phyloP scores from a whole-genome alignment of 192 early-diverging fungal species.

The Coemansia erecta region DNA sequence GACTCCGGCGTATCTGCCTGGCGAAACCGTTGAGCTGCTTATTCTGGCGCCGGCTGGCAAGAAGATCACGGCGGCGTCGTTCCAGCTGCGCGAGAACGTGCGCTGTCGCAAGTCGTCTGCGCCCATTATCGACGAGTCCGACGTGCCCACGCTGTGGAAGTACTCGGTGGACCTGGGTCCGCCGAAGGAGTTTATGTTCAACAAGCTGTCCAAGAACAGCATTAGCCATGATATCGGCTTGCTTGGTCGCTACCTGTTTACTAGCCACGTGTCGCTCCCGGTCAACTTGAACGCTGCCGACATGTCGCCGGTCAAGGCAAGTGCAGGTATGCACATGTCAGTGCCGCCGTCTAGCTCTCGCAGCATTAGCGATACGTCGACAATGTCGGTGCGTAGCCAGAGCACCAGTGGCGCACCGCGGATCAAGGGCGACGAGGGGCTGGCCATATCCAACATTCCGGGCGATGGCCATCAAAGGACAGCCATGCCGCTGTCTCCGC shows the following conservation, averaged over 20 bases:
- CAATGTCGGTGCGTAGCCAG: conserved; percentile 9
- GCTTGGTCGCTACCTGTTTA: conserved; percentile 46
- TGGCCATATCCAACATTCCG: conserved; percentile 20
- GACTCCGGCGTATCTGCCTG: conserved; percentile 38
- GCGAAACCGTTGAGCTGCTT: conserved; percentile 49
- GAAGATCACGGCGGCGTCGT: conserved; percentile 34
- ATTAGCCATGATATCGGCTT: conserved; percentile 45
- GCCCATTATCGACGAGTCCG: conserved; percentile 53
- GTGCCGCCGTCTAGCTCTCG: conserved; percentile 4
- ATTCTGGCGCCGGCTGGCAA: conserved; percentile 39
- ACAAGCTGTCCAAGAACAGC: conserved; percentile 41
- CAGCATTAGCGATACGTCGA: conserved; percentile 20
- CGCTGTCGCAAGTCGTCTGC: conserved; percentile 53
- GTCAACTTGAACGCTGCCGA: background rate
- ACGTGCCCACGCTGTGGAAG: conserved; percentile 51
- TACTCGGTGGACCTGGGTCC: conserved; percentile 39
- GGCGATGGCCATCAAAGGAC: conserved; percentile 1
- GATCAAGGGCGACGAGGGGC: conserved; percentile 20
- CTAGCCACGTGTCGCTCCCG: conserved; percentile 13
- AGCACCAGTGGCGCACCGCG: background rate
- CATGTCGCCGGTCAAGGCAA: background rate
- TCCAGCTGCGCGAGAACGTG: conserved; percentile 49
- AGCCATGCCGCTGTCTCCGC: conserved; percentile 28
- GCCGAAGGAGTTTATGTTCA: conserved; percentile 35
- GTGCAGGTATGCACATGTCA: background rate